A percentile compares a stretch with the other conserved stretches of the same genome.
These are phyloP conservation scores for Cyberlindnera saturnus DNA, from an alignment of 805 yeast genomes.

Conservation along the genomic window DNA sequence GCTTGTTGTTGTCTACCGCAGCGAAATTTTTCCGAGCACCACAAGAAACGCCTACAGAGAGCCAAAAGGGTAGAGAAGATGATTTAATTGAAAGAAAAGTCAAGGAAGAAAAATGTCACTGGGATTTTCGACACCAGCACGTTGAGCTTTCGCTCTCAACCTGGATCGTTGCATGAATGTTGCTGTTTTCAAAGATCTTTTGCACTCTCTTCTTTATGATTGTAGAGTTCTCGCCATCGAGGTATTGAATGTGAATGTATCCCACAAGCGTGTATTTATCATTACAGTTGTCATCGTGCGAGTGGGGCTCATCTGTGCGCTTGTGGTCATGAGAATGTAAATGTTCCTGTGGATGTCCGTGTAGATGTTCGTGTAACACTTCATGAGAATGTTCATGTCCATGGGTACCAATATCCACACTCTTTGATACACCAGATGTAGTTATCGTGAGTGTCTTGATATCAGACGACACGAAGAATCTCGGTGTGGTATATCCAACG, in stretches of 20 bases:
- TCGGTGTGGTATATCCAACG: conserved; percentile 77
- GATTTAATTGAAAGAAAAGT: no score
- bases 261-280: conserved; percentile 47
- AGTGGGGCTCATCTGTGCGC: conserved; percentile 3
- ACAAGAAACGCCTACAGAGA: no score
- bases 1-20: neutral
- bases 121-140: conserved; percentile 56
- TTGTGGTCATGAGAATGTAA: conserved; percentile 3
- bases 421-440: conserved; percentile 22
- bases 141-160: conserved; percentile 57
- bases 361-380: conserved; percentile 4
- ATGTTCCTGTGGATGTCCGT: conserved; percentile 1
- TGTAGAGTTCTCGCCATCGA: conserved; percentile 57
- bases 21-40: neutral
- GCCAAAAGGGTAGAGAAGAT: no score
- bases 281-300: conserved; percentile 9
- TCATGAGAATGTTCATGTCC: conserved; percentile 6
- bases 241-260: conserved; percentile 72
- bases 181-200: conserved; percentile 41
- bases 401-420: conserved; percentile 31
- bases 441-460: conserved; percentile 19
- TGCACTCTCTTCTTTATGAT: conserved; percentile 57
- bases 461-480: conserved; percentile 73
- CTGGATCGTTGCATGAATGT: conserved; percentile 56
- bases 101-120: no score